Evolutionary conservation across 164 flowering plant genomes (phyloP).

Genomic region (Sextonia rubra): DNA sequence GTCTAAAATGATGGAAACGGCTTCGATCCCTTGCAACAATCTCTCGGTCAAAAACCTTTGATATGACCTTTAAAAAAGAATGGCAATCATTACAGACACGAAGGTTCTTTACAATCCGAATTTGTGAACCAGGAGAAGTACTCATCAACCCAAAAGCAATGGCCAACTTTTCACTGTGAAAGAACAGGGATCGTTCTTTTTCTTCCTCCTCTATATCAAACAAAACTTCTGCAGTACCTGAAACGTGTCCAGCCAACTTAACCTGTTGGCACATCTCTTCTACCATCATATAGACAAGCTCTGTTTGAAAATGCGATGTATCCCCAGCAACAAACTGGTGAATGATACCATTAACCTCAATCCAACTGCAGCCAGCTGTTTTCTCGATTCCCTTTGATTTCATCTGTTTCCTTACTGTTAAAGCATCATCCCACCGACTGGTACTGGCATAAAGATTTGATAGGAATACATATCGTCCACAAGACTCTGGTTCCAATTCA

Average conservation of each 20-base stretch:
- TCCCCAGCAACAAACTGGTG: slow-evolving; percentile 37
- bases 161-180: slow-evolving; percentile 33
- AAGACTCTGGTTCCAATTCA: slow-evolving; percentile 19
- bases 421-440: slow-evolving; percentile 16
- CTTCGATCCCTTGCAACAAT: slow-evolving; percentile 33
- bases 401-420: slow-evolving; percentile 18
- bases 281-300: slow-evolving; percentile 27
- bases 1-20: slow-evolving; percentile 37
- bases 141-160: slow-evolving; percentile 31
- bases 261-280: slow-evolving; percentile 26
- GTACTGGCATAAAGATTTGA: slow-evolving; percentile 23
- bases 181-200: slow-evolving; percentile 19
- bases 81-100: slow-evolving; percentile 40
- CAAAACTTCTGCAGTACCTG: slow-evolving; percentile 23
- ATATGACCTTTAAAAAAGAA: slow-evolving; percentile 27
- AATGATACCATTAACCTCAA: slow-evolving; percentile 22
- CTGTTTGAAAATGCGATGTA: slow-evolving; percentile 21
- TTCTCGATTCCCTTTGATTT: slow-evolving; percentile 17
- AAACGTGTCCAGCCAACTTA: slow-evolving; percentile 24
- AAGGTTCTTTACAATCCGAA: slow-evolving; percentile 35
- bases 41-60: slow-evolving; percentile 23
- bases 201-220: slow-evolving; percentile 33
- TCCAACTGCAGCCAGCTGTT: slow-evolving; percentile 22
- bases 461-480: slow-evolving; percentile 18
- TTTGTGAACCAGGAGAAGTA: slow-evolving; percentile 11